Evolutionary conservation across 2,329 filamentous ascomycete genomes (phyloP), one percentile per base, ranked within the genome.

Genomic region (Ilyonectria mors-panacis): DNA sequence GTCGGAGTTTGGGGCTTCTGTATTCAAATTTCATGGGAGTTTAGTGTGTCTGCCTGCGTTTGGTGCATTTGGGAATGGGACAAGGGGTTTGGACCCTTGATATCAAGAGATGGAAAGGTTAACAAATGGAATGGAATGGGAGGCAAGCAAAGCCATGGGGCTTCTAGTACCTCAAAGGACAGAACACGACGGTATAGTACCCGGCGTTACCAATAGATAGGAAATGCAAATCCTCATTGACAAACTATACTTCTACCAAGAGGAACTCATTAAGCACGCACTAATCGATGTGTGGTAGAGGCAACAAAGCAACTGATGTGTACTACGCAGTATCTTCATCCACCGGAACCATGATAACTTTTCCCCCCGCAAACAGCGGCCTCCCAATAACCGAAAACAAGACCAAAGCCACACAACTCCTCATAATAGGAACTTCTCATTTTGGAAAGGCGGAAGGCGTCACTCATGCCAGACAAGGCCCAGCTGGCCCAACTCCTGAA

Each of bases 1-100:
- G 19, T 23, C 12, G 72, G 72, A 61, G 72, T 74, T 59, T 58
- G 26, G 58, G 19, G 17, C 63, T 42, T 65, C 33, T 54, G 57
- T 50, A 53, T 30, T 50, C 44, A 57, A 21, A 56, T 26, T 45
- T 37, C 28, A 45, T 56, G 54, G 57, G 63, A 65, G 51, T 65
- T 53, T 45, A 60, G 35, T 65, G 26, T 37, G 39, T 59, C 35
- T 63, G 26, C 15, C 39, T 42, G 17, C 8, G 2, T 64, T 63
- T 61, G 58, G 39, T 65, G 10, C 59, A 35, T 56, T 57, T 35
- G 59, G 42, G 19, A 44, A 60, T 51, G 26, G 56, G 61, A 58
- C 26, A 28, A 48, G 47, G 51, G 26, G 42, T 28, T 19, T 45
- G 48, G 42, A 44, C 21, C 42, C 57, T 59, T 44, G 19, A 56